phyloP scores from a whole-genome alignment of 768 basidiomycete genomes.

The Hygrocybe punicea region DNA sequence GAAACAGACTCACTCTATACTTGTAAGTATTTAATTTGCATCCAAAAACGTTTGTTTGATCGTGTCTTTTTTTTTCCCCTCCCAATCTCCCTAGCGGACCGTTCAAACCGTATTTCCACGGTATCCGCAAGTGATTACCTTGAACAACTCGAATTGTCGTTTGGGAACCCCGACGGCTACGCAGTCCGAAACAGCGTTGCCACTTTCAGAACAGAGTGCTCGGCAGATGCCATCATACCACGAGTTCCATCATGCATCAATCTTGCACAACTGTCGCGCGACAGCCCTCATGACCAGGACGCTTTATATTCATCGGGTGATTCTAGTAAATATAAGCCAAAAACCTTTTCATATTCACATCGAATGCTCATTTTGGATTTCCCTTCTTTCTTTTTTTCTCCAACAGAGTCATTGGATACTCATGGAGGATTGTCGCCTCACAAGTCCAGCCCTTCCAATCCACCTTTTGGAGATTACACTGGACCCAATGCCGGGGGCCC shows the following conservation, averaged over 20 bases:
- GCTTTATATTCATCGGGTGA: too few relatives aligned
- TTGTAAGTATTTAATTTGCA: too few relatives aligned
- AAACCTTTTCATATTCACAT: too few relatives aligned
- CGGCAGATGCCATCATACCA: conserved; percentile 57
- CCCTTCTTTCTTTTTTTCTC: too few relatives aligned
- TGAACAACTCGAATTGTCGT: conserved; percentile 36
- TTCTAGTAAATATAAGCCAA: conserved; percentile 19
- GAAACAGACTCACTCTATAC: too few relatives aligned
- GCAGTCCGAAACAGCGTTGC: conserved; percentile 53
- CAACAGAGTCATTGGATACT: too few relatives aligned
- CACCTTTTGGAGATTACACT: not conserved
- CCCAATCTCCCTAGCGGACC: conserved; percentile 15
- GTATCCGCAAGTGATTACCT: conserved; percentile 40
- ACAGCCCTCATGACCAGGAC: conserved; percentile 30
- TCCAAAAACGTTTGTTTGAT: not conserved
- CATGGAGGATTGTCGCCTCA: too few relatives aligned
- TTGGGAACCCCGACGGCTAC: conserved; percentile 23
- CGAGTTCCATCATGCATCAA: conserved; percentile 19
- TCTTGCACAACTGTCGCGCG: conserved; percentile 1
- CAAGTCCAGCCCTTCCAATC: too few relatives aligned
- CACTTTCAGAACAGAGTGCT: conserved; percentile 54
- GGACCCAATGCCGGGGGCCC: not conserved
- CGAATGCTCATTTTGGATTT: too few relatives aligned
- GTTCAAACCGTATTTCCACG: conserved; percentile 38
- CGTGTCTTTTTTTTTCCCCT: not conserved